Conservation (phyloP, 257 asterid species). For the Coffea canephora region DNA sequence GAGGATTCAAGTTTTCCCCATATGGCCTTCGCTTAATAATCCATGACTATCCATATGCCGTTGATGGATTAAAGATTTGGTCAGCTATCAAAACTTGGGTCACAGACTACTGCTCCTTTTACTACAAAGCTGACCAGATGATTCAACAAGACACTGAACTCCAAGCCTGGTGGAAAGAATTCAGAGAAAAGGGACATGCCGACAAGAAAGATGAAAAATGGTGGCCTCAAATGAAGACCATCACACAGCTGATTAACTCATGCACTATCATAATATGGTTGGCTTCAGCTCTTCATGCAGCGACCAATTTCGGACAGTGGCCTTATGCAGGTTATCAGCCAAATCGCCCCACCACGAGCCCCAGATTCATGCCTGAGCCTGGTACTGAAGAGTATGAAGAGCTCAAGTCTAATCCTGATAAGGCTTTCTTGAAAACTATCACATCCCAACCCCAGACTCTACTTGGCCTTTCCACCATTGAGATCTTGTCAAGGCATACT, state of each 20-base stretch:
- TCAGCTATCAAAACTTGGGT: constrained; percentile 74
- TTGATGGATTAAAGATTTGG: constrained; percentile 83
- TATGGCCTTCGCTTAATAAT: constrained; percentile 59
- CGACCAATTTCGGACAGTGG: constrained; percentile 74
- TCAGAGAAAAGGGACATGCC: constrained; percentile 62
- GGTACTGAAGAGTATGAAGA: constrained; percentile 63
- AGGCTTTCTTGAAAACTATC: constrained; percentile 60
- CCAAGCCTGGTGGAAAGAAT: constrained; percentile 76
- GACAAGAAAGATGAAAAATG: constrained; percentile 72
- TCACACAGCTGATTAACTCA: constrained; percentile 46
- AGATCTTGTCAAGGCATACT: constrained; percentile 67
- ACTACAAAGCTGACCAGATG: constrained; percentile 49
- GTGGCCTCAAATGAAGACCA: constrained; percentile 76
- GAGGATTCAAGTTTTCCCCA: constrained; percentile 49
- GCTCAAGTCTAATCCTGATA: constrained; percentile 54
- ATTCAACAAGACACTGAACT: constrained; percentile 57
- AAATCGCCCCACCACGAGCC: constrained; percentile 65
- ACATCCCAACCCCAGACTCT: constrained; percentile 58
- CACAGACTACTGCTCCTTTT: constrained; percentile 53
- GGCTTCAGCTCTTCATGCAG: constrained; percentile 84
- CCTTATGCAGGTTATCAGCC: constrained; percentile 70
- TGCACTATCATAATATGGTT: constrained; percentile 76
- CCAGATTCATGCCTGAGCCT: constrained; percentile 60
- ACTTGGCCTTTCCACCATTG: constrained; percentile 64
- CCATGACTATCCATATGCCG: constrained; percentile 77